phyloP scores from a whole-genome alignment of 108 stramenopile genomes.

The Aurantiochytrium sp. region DNA sequence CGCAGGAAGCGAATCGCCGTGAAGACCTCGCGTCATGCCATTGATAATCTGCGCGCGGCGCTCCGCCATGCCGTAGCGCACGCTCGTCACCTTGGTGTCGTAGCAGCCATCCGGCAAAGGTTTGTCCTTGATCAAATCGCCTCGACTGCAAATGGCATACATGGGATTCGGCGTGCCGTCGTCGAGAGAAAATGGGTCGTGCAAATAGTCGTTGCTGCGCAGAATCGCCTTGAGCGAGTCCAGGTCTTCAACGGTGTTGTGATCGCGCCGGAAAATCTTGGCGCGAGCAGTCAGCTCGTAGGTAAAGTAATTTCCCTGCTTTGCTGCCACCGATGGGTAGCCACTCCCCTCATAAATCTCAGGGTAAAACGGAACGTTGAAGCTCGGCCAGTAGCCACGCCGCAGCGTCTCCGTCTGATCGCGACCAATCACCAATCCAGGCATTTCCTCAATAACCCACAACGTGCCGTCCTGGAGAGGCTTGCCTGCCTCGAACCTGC shows the following conservation, averaged over 20 bases:
- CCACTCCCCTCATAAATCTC: conserved; percentile 26
- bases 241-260: conserved; percentile 18
- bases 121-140: background rate
- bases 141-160: conserved; percentile 23
- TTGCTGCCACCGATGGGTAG: background rate
- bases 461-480: conserved; percentile 3
- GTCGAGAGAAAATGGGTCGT: conserved; percentile 17
- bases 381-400: conserved; percentile 24
- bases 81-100: conserved; percentile 18
- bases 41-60: background rate
- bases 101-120: conserved; percentile 21
- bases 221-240: conserved; percentile 9
- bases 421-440: background rate
- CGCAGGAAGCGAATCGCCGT: background rate
- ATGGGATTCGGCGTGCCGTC: background rate
- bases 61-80: background rate
- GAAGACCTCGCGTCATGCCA: background rate
- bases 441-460: conserved; percentile 32
- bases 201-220: conserved; percentile 26
- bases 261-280: conserved; percentile 25
- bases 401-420: conserved; percentile 24
- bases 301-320: background rate
- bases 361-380: conserved; percentile 32
- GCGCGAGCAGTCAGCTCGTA: conserved; percentile 28
- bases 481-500: background rate